Evolutionary conservation across 2,329 filamentous ascomycete genomes (phyloP), one percentile per base, ranked within the genome.

Genomic region (Neofusicoccum parvum): DNA sequence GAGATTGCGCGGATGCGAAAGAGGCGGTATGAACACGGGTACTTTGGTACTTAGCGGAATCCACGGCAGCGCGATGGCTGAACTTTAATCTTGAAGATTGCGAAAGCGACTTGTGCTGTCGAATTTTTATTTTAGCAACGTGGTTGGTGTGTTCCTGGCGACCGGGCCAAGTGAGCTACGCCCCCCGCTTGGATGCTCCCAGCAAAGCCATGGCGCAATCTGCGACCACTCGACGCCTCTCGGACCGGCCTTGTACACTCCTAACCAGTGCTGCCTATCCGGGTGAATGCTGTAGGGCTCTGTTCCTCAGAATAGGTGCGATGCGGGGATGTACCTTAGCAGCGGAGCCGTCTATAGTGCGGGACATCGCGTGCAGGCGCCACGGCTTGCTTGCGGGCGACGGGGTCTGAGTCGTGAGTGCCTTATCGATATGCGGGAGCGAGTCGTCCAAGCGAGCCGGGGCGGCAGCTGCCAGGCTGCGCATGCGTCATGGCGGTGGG

Each of bases 1-100:
- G 56, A 46, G 56, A 60, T 60, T 60, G 56, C 56, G 56, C 43
- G 43, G 56, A 43, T 43, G 32, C 43, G 56, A 60, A 46, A 48
- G 56, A 60, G 43, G 43, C 56, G 56, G 43, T 60, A 48, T 48
- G 32, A 46, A 41, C 32, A 20, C 56, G 41, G 27, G 27, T 32
- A 60, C 41, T 9, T 10, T 60, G 56, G 56, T 48, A 37, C 43
- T 37, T 60, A 37, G 56, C 56, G 56, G 45, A 60, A 60, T 60
- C 41, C 56, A 48, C 56, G 56, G 56, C 56, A 48, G 43, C 27
- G 32, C 50, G 23, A 36, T 37, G 43, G 56, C 56, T 60, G 56
- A 48, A 48, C 56, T 45, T 48, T 60, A 48, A 37, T 23, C 32
- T 36, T 39, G 23, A 37, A 37, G 27, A 60, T 37, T n/a, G 27